These are phyloP conservation scores for Scedosporium aurantiacum DNA, from an alignment of 2,329 filamentous ascomycete species.

Conservation along the genomic window DNA sequence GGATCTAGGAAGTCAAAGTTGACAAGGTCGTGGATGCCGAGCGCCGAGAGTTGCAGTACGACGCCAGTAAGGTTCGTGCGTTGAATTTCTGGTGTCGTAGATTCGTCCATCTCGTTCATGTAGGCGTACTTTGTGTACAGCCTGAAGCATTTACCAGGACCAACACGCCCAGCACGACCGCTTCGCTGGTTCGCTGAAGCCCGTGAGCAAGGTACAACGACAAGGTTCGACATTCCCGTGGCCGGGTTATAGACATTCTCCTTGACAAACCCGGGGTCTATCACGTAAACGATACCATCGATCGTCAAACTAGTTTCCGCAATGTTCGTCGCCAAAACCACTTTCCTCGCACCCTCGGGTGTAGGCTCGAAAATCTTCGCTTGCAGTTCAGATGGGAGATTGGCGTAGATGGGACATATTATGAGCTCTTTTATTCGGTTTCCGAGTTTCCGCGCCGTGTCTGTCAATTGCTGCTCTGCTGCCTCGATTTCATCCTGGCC, in stretches of 20 bases:
- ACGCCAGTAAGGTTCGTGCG: constrained; percentile 77
- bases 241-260: constrained; percentile 88
- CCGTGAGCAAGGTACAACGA: constrained; percentile 82
- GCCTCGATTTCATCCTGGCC: constrained; percentile 94
- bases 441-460: constrained; percentile 79
- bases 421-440: constrained; percentile 76
- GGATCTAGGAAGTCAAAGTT: constrained; percentile 96
- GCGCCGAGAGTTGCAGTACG: constrained; percentile 74
- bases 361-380: constrained; percentile 92
- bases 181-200: constrained; percentile 89
- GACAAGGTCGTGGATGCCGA: constrained; percentile 85
- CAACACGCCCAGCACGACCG: constrained; percentile 84
- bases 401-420: constrained; percentile 88
- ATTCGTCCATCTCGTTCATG: constrained; percentile 89
- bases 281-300: constrained; percentile 91
- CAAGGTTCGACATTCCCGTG: constrained; percentile 84
- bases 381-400: constrained; percentile 81
- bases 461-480: constrained; percentile 70
- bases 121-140: constrained; percentile 90
- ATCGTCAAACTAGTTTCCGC: constrained; percentile 94
- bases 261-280: constrained; percentile 91
- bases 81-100: constrained; percentile 86
- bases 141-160: constrained; percentile 84
- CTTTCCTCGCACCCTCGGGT: constrained; percentile 73
- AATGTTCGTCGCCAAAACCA: constrained; percentile 92